These are phyloP conservation scores for Aquilaria agallochum DNA, from an alignment of 441 rosid genomes.

Conservation along the genomic window DNA sequence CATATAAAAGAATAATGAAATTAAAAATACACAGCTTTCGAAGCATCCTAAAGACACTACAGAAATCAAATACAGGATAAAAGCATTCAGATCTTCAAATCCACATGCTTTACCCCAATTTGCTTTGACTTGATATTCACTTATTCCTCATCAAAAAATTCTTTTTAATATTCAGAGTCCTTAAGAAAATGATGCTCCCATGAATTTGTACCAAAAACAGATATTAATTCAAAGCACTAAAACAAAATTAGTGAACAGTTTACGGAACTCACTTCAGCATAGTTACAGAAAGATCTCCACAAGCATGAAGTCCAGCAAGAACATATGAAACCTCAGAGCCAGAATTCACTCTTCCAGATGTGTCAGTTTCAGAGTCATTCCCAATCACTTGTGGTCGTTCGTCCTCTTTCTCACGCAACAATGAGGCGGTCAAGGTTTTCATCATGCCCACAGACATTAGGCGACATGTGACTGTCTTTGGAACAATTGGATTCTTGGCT, in stretches of 20 bases:
- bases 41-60: too few relatives aligned
- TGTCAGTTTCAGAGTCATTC: constrained; percentile 17
- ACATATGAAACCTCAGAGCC: constrained; percentile 42
- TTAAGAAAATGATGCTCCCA: too few relatives aligned
- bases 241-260: neutral
- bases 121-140: too few relatives aligned
- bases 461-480: constrained; percentile 67
- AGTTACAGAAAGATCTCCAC: constrained; percentile 95
- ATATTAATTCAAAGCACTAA: too few relatives aligned
- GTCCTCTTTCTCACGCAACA: constrained; percentile 24
- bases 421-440: constrained; percentile 44
- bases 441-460: constrained; percentile 63
- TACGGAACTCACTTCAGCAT: constrained; percentile 68
- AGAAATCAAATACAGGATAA: too few relatives aligned
- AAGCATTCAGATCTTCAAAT: too few relatives aligned
- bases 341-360: constrained; percentile 18
- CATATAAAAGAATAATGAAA: too few relatives aligned
- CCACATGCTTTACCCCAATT: too few relatives aligned
- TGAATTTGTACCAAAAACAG: too few relatives aligned
- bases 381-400: constrained; percentile 23
- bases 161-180: too few relatives aligned
- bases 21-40: too few relatives aligned
- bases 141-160: too few relatives aligned
- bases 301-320: constrained; percentile 96
- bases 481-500: constrained; percentile 44